phyloP scores from a whole-genome alignment of 805 yeast genomes.

The Ogataea trehaloabstinens region DNA sequence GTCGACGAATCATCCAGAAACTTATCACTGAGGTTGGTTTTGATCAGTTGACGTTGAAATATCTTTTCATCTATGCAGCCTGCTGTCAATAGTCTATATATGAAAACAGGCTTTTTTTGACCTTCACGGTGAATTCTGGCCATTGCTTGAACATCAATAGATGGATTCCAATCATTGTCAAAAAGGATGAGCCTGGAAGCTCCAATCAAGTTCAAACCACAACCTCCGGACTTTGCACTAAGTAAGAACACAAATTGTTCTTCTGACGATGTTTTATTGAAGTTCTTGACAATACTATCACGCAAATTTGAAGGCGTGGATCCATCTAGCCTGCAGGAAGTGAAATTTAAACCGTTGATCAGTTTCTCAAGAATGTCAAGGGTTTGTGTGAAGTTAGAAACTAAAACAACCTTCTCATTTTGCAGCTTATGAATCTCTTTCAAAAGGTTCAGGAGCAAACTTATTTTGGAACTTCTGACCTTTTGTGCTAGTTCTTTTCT shows the following conservation, averaged over 20 bases:
- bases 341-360: slow-evolving; percentile 45
- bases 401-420: slow-evolving; percentile 77
- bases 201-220: slow-evolving; percentile 86
- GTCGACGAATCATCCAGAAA: slow-evolving; percentile 47
- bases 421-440: slow-evolving; percentile 39
- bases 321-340: slow-evolving; percentile 76
- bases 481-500: slow-evolving; percentile 31
- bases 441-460: slow-evolving; percentile 55
- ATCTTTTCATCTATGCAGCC: slow-evolving; percentile 95
- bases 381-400: slow-evolving; percentile 86
- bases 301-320: slow-evolving; percentile 68
- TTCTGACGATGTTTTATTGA: slow-evolving; percentile 49
- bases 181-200: slow-evolving; percentile 82
- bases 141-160: slow-evolving; percentile 91
- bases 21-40: slow-evolving; percentile 71
- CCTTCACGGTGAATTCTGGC: slow-evolving; percentile 95
- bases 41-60: slow-evolving; percentile 85
- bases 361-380: slow-evolving; percentile 69
- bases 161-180: slow-evolving; percentile 98
- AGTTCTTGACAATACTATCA: slow-evolving; percentile 61
- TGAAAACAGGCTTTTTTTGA: slow-evolving; percentile 70
- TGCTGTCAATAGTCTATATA: slow-evolving; percentile 80
- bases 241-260: slow-evolving; percentile 64
- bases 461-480: slow-evolving; percentile 60
- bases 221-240: slow-evolving; percentile 92